Base-by-base conservation (phyloP, 2,329 filamentous ascomycete genomes). In the Raffaelea albimanens region DNA sequence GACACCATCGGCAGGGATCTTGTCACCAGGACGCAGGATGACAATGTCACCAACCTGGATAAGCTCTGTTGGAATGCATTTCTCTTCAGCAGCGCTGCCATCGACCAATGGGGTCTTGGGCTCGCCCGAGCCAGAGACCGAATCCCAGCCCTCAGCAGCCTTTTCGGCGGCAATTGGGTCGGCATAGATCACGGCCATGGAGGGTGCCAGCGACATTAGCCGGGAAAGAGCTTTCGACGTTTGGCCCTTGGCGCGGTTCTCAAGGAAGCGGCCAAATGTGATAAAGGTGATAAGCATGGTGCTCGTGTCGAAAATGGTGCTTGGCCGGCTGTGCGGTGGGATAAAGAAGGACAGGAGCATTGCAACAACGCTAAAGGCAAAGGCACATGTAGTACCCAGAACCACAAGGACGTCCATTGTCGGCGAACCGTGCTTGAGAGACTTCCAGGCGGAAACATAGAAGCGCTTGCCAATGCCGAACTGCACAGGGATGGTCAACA, bases 241-340 rank as follows among this genome's bases (percentile, higher is more conserved):
- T 67, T 97, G 87, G 0, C 93, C 93, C 68, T 97, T 98, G 45
- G 93, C 93, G 18, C 83, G 74, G 61, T 97, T 98, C 66, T 98
- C 93, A 18, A 98, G 68, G 68, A 85, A 98, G 33, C 93, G 83
- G 4, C 93, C 88, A 3, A 98, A 69, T 1, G 85, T 89, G 63
- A 96, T 88, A 62, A 98, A 97, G 0, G 89, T 95, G 63, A 98
- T 90, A 45, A 98, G 75, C 93, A 97, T 98, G 20, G 89, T 95
- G 66, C 90, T 96, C 1, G 93, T 98, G 61, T 98, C 93, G 58
- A 98, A 98, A 16, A 96, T 85, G 2, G 89, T 96, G 53, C 80
- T 83, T 1, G 93, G 93, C 43, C 87, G 79, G 2, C 75, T 78
- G 61, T 97, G 88, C 7, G 88, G 86, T 20, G 79, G 70, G n/a